phyloP scores from a whole-genome alignment of 1,284 basidiomycete genomes.

The Ceratobasidium theobromae region DNA sequence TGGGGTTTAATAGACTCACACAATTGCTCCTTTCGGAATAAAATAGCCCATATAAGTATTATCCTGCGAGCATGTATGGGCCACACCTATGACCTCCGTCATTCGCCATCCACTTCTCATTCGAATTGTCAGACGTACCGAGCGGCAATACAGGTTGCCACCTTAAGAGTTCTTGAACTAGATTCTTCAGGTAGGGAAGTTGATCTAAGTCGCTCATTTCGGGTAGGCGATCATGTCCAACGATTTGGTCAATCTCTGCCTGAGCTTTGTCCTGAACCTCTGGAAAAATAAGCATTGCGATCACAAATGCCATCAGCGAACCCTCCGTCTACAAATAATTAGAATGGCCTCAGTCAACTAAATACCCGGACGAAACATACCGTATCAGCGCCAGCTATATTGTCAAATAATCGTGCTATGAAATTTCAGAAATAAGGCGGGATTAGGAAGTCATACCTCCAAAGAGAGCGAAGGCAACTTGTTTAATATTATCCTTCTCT shows the following conservation, averaged over 20 bases:
- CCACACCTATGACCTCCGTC: not conserved
- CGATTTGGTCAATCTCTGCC: conserved; percentile 9
- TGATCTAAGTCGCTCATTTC: not conserved
- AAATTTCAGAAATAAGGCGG: not conserved
- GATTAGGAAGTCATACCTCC: not conserved
- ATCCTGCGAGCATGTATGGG: not conserved
- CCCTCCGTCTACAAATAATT: not conserved
- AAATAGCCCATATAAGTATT: not conserved
- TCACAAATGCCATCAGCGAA: conserved; percentile 12
- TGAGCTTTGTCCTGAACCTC: not conserved
- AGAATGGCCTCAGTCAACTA: not conserved
- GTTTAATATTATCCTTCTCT: not conserved
- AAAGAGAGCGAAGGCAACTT: not conserved
- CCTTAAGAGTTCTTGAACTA: conserved; percentile 5
- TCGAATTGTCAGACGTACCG: not conserved
- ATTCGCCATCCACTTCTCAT: not conserved
- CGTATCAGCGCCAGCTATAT: not conserved
- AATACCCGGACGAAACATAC: not conserved
- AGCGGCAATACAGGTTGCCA: not conserved
- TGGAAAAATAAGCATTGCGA: conserved; percentile 32
- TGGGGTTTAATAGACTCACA: no score
- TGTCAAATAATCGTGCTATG: no score
- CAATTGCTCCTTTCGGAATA: conserved; percentile 1
- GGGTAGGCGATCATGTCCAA: conserved; percentile 11
- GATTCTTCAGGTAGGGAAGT: not conserved